Evolutionary conservation across 108 stramenopile species (phyloP).

Genomic region (Fragilaria radians): DNA sequence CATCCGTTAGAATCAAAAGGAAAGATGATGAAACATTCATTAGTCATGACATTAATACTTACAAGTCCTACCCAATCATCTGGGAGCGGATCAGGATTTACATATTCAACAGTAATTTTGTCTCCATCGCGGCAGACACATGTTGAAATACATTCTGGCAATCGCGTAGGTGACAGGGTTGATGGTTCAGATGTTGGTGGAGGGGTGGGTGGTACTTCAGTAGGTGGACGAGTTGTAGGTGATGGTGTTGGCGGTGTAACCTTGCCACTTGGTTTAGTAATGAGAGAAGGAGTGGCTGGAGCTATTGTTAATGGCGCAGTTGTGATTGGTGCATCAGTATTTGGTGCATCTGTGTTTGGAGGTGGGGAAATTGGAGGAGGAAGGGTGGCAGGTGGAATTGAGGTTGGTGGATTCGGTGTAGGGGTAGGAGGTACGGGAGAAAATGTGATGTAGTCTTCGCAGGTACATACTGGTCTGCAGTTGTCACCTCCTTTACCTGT

Average conservation of each 20-base stretch:
- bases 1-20: background rate
- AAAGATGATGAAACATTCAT: background rate
- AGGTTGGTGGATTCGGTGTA: background rate
- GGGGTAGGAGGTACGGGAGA: background rate
- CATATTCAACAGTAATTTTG: background rate
- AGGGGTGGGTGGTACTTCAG: background rate
- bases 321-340: background rate
- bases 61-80: background rate
- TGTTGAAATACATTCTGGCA: background rate
- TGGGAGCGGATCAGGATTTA: background rate
- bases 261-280: background rate
- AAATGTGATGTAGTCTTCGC: too few species aligned
- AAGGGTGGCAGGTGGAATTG: background rate
- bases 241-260: background rate
- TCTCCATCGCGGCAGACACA: background rate
- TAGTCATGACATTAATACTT: background rate
- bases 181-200: background rate
- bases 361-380: background rate
- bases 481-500: too few species aligned
- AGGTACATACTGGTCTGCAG: too few species aligned
- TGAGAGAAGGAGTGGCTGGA: background rate
- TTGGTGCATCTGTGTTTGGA: background rate
- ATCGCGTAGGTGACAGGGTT: background rate
- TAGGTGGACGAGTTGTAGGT: background rate
- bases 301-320: background rate